A percentile compares a stretch with the other conserved stretches of the same genome.
phyloP scores from a whole-genome alignment of 2,329 filamentous ascomycete genomes.

The Fusarium hainanense region DNA sequence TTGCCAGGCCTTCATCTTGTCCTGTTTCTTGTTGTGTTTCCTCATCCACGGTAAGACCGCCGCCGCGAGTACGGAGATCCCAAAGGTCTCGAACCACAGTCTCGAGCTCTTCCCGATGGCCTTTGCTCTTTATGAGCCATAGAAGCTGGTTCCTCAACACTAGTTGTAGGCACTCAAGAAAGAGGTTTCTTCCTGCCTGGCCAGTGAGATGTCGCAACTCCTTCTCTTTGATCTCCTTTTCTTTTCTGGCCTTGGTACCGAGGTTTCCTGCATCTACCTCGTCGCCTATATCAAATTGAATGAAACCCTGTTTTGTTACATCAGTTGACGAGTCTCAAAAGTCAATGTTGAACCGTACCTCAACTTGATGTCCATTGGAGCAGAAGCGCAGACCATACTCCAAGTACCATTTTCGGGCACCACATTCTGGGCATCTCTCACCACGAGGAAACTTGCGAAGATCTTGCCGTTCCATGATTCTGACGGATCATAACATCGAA shows the following conservation, averaged over 20 bases:
- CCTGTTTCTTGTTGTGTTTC: constrained; percentile 31
- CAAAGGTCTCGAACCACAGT: constrained; percentile 85
- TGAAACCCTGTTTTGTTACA: constrained; percentile 56
- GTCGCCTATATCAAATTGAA: constrained; percentile 69
- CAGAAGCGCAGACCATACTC: constrained; percentile 84
- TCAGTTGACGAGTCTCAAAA: background rate
- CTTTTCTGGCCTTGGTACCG: constrained; percentile 65
- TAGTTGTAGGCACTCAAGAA: constrained; percentile 85
- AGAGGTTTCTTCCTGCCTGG: constrained; percentile 77
- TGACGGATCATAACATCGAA: constrained; percentile 1
- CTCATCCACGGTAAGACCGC: constrained; percentile 50
- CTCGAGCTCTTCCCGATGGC: constrained; percentile 79
- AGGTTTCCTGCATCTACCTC: constrained; percentile 76
- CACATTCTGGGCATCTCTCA: constrained; percentile 72
- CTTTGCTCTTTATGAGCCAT: constrained; percentile 75
- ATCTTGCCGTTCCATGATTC: constrained; percentile 55
- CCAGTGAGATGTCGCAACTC: constrained; percentile 70
- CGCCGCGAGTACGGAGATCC: constrained; percentile 72
- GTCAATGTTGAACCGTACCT: constrained; percentile 59
- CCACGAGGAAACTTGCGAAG: constrained; percentile 64
- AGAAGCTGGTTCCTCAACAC: constrained; percentile 83
- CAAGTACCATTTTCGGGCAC: constrained; percentile 76
- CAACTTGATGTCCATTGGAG: constrained; percentile 81
- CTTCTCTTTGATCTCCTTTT: constrained; percentile 67
- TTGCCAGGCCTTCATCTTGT: constrained; percentile 46